Evolutionary conservation across 805 yeast genomes (phyloP), one percentile per base, ranked within the genome.

Genomic region (Yarrowia yakushimensis): DNA sequence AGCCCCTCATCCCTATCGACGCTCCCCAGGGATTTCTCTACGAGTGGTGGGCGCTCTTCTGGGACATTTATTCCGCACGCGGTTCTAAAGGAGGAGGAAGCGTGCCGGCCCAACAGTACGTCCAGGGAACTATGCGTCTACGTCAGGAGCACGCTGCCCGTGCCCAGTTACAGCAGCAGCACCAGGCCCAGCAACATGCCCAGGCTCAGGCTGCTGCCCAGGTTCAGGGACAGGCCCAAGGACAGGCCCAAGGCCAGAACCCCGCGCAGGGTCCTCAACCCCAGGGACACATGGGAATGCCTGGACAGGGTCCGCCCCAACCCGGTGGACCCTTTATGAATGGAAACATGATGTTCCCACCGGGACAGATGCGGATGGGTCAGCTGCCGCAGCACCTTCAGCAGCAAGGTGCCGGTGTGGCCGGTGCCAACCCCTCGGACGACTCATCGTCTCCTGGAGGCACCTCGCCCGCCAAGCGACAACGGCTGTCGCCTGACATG

Each of bases 31-130:
- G 97, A 7, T 91, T 90, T 69, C 75, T 91, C 23, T 86, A 83
- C 69, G 97, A 92, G 72, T 91, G 97, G 97, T 91, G 97, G 97
- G 90, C 85, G 77, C 85, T 92, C 17, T 92, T 91, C 72, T 92
- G 97, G 97, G 97, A 91, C 71, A 85, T 90, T 28, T 89, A 87
- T 74, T 88, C 88, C 69, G 96, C 96, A 2, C 81, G 90, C 68
- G 84, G 89, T 42, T 84, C 82, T 66, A 77, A 85, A 64, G 86
- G 84, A 15, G 86, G 84, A 12, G 82, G 88, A 3, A 55, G 69
- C 13, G 76, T 79, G 2, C 76, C 82, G 63, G 93, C 94, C 2
- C 81, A 82, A 48, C 88, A 87, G 69, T 89, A 88, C 73, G 85
- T 84, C 69, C 88, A 86, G 66, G 78, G 71, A 17, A 69, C 77